Conservation (phyloP, 345 rosid genomes). For the Populus deltoides region DNA sequence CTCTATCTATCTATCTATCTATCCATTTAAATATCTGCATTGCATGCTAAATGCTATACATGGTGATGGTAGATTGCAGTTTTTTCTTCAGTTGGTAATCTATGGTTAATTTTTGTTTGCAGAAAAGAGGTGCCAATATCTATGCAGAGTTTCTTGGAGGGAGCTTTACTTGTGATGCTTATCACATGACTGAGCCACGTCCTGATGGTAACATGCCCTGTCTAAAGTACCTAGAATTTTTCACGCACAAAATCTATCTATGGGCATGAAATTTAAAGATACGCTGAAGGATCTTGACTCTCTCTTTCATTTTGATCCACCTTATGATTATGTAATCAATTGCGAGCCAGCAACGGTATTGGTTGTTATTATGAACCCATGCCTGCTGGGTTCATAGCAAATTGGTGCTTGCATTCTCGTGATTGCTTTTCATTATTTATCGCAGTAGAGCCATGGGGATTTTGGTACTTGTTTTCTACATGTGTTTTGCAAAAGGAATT, state of each 20-base stretch:
- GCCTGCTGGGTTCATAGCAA: neutral
- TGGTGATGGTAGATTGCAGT: neutral
- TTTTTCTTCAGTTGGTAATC: neutral
- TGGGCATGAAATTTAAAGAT: neutral
- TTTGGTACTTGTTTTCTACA: neutral
- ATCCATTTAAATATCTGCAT: neutral
- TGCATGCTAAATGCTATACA: neutral
- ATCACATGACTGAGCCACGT: constrained; percentile 93
- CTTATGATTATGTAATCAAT: neutral
- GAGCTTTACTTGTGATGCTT: constrained; percentile 91
- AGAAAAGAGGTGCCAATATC: constrained; percentile 86
- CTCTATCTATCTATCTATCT: neutral
- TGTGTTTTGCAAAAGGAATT: no score
- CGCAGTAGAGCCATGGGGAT: neutral
- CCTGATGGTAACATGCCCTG: constrained; percentile 64
- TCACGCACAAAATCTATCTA: neutral
- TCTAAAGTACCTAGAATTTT: constrained; percentile 1
- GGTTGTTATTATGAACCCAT: neutral
- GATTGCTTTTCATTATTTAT: neutral
- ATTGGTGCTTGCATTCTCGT: neutral
- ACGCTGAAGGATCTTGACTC: neutral
- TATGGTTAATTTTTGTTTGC: constrained; percentile 9
- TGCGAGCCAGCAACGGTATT: neutral
- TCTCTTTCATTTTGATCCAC: neutral
- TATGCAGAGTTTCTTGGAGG: constrained; percentile 96